These are phyloP conservation scores for Pleurotus platypus DNA, from an alignment of 768 basidiomycete species.

Conservation along the genomic window DNA sequence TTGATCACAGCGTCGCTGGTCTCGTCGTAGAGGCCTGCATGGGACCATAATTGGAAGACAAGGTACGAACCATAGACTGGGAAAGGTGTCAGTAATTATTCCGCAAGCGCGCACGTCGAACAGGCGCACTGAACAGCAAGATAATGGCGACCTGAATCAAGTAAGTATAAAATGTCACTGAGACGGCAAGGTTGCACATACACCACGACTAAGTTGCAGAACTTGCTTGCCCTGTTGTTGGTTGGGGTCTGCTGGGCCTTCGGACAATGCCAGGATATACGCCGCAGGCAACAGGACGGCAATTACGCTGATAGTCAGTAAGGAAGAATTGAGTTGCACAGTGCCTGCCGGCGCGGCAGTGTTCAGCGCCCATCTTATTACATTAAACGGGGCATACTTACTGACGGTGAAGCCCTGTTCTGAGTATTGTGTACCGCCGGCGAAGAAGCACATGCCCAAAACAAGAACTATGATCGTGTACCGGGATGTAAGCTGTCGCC, in stretches of 20 bases:
- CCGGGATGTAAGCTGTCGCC: background rate
- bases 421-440: slow-evolving; percentile 72
- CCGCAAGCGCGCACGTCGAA: background rate
- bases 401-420: slow-evolving; percentile 78
- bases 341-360: slow-evolving; percentile 32
- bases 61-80: slow-evolving; percentile 71
- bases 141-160: slow-evolving; percentile 63
- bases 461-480: slow-evolving; percentile 54
- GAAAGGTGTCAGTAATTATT: background rate
- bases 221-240: slow-evolving; percentile 42
- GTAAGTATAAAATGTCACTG: background rate
- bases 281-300: slow-evolving; percentile 78
- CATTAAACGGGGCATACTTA: slow-evolving; percentile 40
- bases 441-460: slow-evolving; percentile 89
- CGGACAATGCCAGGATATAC: slow-evolving; percentile 47
- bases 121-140: slow-evolving; percentile 62
- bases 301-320: slow-evolving; percentile 76
- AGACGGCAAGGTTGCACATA: slow-evolving; percentile 27
- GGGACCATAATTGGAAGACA: slow-evolving; percentile 77
- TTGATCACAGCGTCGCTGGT: slow-evolving; percentile 31
- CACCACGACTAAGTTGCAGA: slow-evolving; percentile 70
- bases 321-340: slow-evolving; percentile 70
- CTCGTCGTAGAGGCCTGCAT: slow-evolving; percentile 64
- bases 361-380: background rate
- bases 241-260: slow-evolving; percentile 16